Percentiles rank a stretch among this genome's conserved stretches.
phyloP scores from a whole-genome alignment of 2,329 filamentous ascomycete genomes.

The Colletotrichum chrysophilum region DNA sequence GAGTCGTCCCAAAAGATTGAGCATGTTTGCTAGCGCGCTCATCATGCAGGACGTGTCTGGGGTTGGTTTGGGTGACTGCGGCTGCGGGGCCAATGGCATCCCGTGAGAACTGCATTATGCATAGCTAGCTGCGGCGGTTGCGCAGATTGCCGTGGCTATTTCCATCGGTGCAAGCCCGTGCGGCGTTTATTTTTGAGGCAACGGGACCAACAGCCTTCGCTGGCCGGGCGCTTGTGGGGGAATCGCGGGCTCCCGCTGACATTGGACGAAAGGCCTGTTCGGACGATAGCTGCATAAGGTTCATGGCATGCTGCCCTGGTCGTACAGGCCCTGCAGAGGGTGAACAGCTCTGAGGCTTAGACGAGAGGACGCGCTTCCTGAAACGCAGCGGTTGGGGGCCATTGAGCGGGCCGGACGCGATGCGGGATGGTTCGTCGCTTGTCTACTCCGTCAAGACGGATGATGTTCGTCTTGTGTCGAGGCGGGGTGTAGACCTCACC shows the following conservation, averaged over 20 bases:
- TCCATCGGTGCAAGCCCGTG: background rate
- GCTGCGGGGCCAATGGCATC: conserved; percentile 5
- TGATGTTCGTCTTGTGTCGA: background rate
- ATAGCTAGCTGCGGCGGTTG: background rate
- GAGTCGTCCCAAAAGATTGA: background rate
- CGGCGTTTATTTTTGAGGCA: conserved; percentile 6
- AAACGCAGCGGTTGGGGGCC: conserved; percentile 18
- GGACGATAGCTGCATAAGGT: background rate
- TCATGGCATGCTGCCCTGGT: background rate
- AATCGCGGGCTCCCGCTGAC: background rate
- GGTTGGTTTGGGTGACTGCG: conserved; percentile 1
- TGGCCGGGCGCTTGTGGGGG: conserved; percentile 3
- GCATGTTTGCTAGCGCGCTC: background rate
- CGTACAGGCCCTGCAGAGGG: background rate
- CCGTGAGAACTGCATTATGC: background rate
- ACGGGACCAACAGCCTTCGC: background rate
- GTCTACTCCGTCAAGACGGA: background rate
- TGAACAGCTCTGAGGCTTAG: background rate
- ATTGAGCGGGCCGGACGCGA: background rate
- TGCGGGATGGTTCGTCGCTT: background rate
- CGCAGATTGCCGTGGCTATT: conserved; percentile 21
- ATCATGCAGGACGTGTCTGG: background rate
- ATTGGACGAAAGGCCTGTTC: conserved; percentile 3
- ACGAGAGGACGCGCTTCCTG: conserved; percentile 14
- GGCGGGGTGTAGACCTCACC: background rate